Percentiles rank a stretch among this genome's conserved stretches.
Evolutionary conservation across 1,139 yeast genomes (phyloP).

Genomic region (Hansenula sp.): DNA sequence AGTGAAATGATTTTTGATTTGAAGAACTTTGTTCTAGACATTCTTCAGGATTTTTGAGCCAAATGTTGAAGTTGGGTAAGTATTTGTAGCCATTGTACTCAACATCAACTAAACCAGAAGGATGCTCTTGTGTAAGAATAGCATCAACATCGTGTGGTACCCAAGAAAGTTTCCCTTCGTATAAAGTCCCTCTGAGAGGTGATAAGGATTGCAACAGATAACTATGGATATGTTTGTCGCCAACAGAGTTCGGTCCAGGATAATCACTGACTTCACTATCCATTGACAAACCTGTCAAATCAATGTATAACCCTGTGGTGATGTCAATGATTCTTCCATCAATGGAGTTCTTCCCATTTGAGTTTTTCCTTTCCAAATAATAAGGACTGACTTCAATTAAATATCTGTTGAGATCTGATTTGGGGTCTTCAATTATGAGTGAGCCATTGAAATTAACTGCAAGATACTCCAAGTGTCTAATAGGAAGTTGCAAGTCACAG

Average conservation of each 20-base stretch:
- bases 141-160: constrained; percentile 4
- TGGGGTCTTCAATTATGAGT: constrained; percentile 49
- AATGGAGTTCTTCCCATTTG: constrained; percentile 48
- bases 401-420: constrained; percentile 48
- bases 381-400: constrained; percentile 42
- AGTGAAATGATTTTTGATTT: background rate
- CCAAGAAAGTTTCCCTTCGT: constrained; percentile 6
- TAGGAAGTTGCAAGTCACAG: constrained; percentile 66
- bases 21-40: background rate
- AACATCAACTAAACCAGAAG: background rate
- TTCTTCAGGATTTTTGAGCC: background rate
- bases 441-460: constrained; percentile 37
- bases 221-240: constrained; percentile 9
- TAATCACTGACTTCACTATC: background rate
- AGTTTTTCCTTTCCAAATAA: constrained; percentile 17
- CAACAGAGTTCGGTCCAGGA: background rate
- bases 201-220: constrained; percentile 6
- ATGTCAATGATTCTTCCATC: constrained; percentile 70
- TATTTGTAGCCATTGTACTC: constrained; percentile 2
- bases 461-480: constrained; percentile 47
- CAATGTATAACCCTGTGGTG: constrained; percentile 61
- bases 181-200: constrained; percentile 9
- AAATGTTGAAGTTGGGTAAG: background rate
- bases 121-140: constrained; percentile 6
- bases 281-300: constrained; percentile 40